Percentiles rank a stretch among this genome's conserved stretches.
These are phyloP conservation scores for Clarireedia sp. DNA, from an alignment of 2,329 filamentous ascomycete genomes.

Conservation along the genomic window DNA sequence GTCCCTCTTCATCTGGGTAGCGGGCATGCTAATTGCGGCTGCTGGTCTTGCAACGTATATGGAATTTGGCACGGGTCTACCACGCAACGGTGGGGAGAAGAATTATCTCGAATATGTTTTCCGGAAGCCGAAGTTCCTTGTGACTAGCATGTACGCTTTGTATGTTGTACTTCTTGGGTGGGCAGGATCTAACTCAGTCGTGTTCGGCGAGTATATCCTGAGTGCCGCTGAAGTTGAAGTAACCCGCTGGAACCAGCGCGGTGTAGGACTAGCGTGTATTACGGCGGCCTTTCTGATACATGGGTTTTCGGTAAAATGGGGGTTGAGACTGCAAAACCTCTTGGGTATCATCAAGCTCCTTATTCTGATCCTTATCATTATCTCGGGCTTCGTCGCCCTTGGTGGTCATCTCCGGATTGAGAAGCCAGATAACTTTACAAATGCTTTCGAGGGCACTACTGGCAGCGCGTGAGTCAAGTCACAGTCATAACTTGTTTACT, in stretches of 20 bases:
- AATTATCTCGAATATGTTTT: conserved; percentile 61
- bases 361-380: conserved; percentile 57
- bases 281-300: conserved; percentile 59
- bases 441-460: conserved; percentile 58
- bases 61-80: conserved; percentile 58
- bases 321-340: conserved; percentile 57
- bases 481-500: neutral
- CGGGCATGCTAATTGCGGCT: conserved; percentile 52
- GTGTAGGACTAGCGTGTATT: conserved; percentile 58
- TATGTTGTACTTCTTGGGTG: conserved; percentile 58
- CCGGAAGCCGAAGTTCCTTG: conserved; percentile 51
- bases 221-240: conserved; percentile 56
- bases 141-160: conserved; percentile 51
- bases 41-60: conserved; percentile 58
- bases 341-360: conserved; percentile 59
- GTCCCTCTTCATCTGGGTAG: conserved; percentile 55
- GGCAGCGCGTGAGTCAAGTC: conserved; percentile 42
- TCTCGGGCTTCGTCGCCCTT: conserved; percentile 47
- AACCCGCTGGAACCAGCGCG: conserved; percentile 59
- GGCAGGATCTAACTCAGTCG: conserved; percentile 59
- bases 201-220: conserved; percentile 64
- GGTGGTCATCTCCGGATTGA: conserved; percentile 52
- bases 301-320: conserved; percentile 55
- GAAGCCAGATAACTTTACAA: conserved; percentile 54
- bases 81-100: conserved; percentile 58